Percentiles rank a stretch among this genome's conserved stretches.
phyloP scores from a whole-genome alignment of 495 filamentous ascomycete species.

The Talaromyces ruber region DNA sequence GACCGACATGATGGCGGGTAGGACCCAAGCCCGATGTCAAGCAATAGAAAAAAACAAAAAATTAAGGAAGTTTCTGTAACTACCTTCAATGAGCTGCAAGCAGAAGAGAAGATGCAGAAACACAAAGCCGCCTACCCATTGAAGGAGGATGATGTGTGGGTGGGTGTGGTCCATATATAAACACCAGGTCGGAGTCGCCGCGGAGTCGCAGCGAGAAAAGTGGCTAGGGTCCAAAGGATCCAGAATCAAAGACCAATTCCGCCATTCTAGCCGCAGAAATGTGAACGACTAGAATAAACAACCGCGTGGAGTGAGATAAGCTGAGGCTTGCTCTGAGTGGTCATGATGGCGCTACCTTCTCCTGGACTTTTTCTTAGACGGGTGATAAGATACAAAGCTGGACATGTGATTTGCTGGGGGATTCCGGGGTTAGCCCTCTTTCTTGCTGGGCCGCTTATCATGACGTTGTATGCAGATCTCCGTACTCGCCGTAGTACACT shows the following conservation, averaged over 20 bases:
- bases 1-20: constrained; percentile 1
- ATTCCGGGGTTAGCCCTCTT: neutral
- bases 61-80: neutral
- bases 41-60: neutral
- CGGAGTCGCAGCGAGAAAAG: neutral
- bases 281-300: neutral
- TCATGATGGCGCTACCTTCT: constrained; percentile 2
- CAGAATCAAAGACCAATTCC: neutral
- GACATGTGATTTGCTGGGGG: neutral
- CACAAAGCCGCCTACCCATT: neutral
- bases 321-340: neutral
- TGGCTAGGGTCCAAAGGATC: neutral
- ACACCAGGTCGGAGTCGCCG: neutral
- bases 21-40: neutral
- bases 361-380: neutral
- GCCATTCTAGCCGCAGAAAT: neutral
- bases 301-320: neutral
- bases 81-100: neutral
- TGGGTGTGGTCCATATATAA: neutral
- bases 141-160: neutral
- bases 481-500: neutral
- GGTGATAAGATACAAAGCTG: neutral
- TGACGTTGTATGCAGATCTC: neutral
- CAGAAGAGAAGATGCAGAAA: neutral
- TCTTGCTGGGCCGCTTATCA: neutral